phyloP scores from a whole-genome alignment of 2,329 filamentous ascomycete species.

The Aspergillus amoenus region DNA sequence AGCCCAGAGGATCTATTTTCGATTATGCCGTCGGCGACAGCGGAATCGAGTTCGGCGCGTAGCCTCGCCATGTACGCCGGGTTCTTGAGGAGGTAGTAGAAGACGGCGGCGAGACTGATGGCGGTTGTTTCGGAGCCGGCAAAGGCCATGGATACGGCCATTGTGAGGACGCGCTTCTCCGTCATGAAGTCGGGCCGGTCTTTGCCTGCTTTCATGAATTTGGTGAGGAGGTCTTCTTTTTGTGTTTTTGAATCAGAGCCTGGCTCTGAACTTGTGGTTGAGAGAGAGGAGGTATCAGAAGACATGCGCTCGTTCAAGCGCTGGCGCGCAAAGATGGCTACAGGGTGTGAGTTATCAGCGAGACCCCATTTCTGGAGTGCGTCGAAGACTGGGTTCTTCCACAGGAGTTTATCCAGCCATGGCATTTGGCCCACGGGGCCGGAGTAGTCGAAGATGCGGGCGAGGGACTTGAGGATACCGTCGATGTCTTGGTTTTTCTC shows the following conservation, averaged over 20 bases:
- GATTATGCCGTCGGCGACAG: conserved; percentile 24
- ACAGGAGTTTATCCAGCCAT: conserved; percentile 65
- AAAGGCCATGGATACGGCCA: conserved; percentile 43
- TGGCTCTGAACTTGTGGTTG: not conserved
- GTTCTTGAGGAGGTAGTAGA: conserved; percentile 71
- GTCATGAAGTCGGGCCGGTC: conserved; percentile 28
- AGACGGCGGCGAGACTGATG: conserved; percentile 68
- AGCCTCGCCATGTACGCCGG: conserved; percentile 37
- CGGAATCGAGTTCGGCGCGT: conserved; percentile 62
- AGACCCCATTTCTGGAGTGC: conserved; percentile 24
- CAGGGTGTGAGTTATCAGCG: conserved; percentile 23
- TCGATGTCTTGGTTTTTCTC: conserved; percentile 70
- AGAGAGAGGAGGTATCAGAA: not conserved
- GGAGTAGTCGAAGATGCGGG: conserved; percentile 12
- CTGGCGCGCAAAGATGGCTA: conserved; percentile 22
- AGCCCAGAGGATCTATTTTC: conserved; percentile 2
- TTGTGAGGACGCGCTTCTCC: conserved; percentile 27
- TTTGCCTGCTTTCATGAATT: conserved; percentile 28
- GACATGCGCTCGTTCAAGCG: conserved; percentile 24
- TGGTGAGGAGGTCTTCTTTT: conserved; percentile 24
- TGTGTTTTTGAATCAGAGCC: not conserved
- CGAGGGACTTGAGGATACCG: conserved; percentile 14
- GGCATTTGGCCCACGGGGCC: conserved; percentile 67
- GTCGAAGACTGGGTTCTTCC: conserved; percentile 67
- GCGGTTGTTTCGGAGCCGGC: conserved; percentile 79